phyloP scores from a whole-genome alignment of 305 asterid species.

The Fraxinus latifolia region DNA sequence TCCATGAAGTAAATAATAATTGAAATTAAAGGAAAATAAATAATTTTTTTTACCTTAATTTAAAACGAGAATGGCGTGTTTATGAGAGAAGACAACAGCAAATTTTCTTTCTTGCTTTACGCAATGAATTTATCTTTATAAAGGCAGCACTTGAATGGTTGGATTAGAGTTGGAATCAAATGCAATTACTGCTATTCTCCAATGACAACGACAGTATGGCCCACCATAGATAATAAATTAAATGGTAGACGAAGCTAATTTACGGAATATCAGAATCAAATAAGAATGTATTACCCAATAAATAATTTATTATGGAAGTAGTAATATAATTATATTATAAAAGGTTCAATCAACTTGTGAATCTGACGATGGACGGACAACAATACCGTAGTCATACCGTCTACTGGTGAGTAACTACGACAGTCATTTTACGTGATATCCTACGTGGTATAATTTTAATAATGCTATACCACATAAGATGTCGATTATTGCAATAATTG shows the following conservation, averaged over 20 bases:
- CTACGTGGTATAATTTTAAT: too few species aligned
- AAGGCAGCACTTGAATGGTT: not conserved
- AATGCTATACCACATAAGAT: too few species aligned
- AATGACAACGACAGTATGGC: not conserved
- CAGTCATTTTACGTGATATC: too few species aligned
- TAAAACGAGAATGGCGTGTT: constrained; percentile 13
- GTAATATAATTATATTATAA: too few species aligned
- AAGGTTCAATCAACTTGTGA: too few species aligned
- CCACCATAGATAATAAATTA: not conserved
- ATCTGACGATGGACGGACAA: too few species aligned
- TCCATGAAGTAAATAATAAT: not conserved
- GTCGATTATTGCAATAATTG: too few species aligned
- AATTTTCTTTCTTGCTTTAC: constrained; percentile 8
- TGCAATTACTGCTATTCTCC: not conserved
- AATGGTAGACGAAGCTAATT: not conserved
- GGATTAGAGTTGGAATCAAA: not conserved
- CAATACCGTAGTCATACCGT: too few species aligned
- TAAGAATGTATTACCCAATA: not conserved
- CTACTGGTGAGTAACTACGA: too few species aligned
- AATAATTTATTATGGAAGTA: too few species aligned
- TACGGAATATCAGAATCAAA: not conserved
- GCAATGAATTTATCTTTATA: constrained; percentile 3
- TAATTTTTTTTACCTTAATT: constrained; percentile 28
- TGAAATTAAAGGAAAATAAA: not conserved
- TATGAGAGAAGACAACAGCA: constrained; percentile 9